These are phyloP conservation scores for Cystobasidiaceae sp. DNA, from an alignment of 1,284 basidiomycete species.

Conservation along the genomic window DNA sequence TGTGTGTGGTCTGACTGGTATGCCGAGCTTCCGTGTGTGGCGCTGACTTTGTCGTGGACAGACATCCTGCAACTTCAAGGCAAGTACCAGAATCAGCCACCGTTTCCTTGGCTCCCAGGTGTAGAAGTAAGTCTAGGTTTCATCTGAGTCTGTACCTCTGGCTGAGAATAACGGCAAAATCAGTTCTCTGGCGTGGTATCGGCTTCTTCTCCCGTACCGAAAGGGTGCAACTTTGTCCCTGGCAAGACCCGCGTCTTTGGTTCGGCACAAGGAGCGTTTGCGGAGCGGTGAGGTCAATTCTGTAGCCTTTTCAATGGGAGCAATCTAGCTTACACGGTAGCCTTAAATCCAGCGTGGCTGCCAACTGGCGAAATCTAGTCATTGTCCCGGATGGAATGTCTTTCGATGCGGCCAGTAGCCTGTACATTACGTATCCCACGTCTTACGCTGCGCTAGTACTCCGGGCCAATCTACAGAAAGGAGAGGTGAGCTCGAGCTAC, in stretches of 20 bases:
- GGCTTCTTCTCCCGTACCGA: slow-evolving; percentile 68
- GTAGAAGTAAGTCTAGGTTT: slow-evolving; percentile 51
- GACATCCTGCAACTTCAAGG: slow-evolving; percentile 75
- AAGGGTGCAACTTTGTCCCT: slow-evolving; percentile 68
- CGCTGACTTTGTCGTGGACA: background rate
- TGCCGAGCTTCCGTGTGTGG: slow-evolving; percentile 52
- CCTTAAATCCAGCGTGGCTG: slow-evolving; percentile 64
- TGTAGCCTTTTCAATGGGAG: background rate
- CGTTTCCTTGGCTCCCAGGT: slow-evolving; percentile 75
- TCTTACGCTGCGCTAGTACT: slow-evolving; percentile 82
- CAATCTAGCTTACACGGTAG: background rate
- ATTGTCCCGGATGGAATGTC: slow-evolving; percentile 61
- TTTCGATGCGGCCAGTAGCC: slow-evolving; percentile 60
- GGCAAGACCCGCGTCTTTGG: slow-evolving; percentile 88
- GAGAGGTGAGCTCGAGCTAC: background rate
- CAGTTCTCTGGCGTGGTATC: slow-evolving; percentile 79
- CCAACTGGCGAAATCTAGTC: slow-evolving; percentile 53
- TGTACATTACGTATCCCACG: slow-evolving; percentile 51
- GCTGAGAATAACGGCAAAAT: slow-evolving; percentile 42
- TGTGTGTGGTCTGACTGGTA: background rate
- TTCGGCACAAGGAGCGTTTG: slow-evolving; percentile 70
- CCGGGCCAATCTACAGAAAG: slow-evolving; percentile 55
- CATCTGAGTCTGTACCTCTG: slow-evolving; percentile 41
- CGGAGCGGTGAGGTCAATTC: slow-evolving; percentile 56
- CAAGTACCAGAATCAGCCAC: slow-evolving; percentile 76